A percentile compares a stretch with the other conserved stretches of the same genome.
Evolutionary conservation across 2,329 filamentous ascomycete genomes (phyloP).

Genomic region (Aspergillus nomiae): DNA sequence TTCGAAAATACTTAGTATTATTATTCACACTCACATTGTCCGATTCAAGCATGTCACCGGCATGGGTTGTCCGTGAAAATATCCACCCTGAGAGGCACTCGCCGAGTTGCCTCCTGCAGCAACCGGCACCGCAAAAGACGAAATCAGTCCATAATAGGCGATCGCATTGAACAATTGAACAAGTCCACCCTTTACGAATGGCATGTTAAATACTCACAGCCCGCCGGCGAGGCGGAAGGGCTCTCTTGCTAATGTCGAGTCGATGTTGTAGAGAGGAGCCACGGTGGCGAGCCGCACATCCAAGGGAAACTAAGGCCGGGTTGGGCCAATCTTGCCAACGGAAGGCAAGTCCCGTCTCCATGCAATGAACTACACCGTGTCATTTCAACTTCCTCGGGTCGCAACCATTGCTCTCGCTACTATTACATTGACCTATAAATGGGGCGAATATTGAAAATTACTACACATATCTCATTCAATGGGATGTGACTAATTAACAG

Average conservation of each 20-base stretch:
- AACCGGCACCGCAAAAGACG: slow-evolving; percentile 21
- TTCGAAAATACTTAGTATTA: background rate
- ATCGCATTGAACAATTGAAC: slow-evolving; percentile 1
- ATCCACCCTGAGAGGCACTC: slow-evolving; percentile 31
- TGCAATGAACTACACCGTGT: background rate
- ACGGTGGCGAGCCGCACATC: slow-evolving; percentile 1
- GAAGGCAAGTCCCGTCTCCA: background rate
- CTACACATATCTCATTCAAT: slow-evolving; percentile 1
- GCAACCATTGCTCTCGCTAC: background rate
- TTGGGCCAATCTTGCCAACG: background rate
- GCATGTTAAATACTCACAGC: background rate
- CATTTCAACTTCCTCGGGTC: background rate
- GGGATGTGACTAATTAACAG: slow-evolving; percentile 12
- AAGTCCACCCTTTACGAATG: background rate
- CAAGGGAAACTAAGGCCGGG: background rate
- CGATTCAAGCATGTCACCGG: slow-evolving; percentile 73
- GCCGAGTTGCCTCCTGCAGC: slow-evolving; percentile 27
- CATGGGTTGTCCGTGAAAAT: slow-evolving; percentile 62
- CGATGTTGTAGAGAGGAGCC: background rate
- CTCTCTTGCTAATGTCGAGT: slow-evolving; percentile 6
- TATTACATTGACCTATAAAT: background rate
- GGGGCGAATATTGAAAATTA: background rate
- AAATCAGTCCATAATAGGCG: slow-evolving; percentile 19
- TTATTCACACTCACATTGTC: slow-evolving; percentile 60
- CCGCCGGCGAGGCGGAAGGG: slow-evolving; percentile 8